These are phyloP conservation scores for Calonectria pseudoturangicola DNA, from an alignment of 2,329 filamentous ascomycete species.

Conservation along the genomic window DNA sequence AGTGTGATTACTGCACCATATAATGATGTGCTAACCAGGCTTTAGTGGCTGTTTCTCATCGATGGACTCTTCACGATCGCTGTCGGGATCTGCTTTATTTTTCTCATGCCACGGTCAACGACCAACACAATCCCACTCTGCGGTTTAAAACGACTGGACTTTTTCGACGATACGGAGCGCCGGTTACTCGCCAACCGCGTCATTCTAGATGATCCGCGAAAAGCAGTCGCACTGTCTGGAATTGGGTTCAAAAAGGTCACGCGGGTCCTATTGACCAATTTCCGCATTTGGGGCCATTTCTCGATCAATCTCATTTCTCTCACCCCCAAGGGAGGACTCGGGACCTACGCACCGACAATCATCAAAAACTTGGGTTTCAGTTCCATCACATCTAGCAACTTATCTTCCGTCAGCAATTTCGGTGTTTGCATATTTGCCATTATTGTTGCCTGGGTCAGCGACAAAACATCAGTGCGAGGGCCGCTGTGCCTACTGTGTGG, in stretches of 20 bases:
- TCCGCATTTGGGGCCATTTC: slow-evolving; percentile 39
- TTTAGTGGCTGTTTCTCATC: slow-evolving; percentile 38
- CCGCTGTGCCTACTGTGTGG: slow-evolving; percentile 22
- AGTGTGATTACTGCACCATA: background rate
- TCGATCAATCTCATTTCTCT: slow-evolving; percentile 42
- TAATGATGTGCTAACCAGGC: background rate
- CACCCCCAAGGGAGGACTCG: slow-evolving; percentile 39
- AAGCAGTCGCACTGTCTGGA: slow-evolving; percentile 25
- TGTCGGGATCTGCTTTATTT: slow-evolving; percentile 33
- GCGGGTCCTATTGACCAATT: slow-evolving; percentile 14
- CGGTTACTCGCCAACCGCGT: slow-evolving; percentile 35
- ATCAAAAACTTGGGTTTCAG: slow-evolving; percentile 46
- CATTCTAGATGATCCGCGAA: slow-evolving; percentile 38
- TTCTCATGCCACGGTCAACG: slow-evolving; percentile 31
- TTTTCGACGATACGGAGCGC: slow-evolving; percentile 40
- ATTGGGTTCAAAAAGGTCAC: slow-evolving; percentile 25
- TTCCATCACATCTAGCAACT: slow-evolving; percentile 37
- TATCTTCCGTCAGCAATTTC: slow-evolving; percentile 42
- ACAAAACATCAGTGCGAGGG: slow-evolving; percentile 22
- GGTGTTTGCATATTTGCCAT: slow-evolving; percentile 36
- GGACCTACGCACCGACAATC: slow-evolving; percentile 39
- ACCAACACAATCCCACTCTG: slow-evolving; percentile 26
- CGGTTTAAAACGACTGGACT: slow-evolving; percentile 27
- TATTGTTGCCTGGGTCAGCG: slow-evolving; percentile 27
- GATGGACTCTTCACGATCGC: slow-evolving; percentile 38